Percentiles rank a stretch among this genome's conserved stretches.
phyloP scores from a whole-genome alignment of 139 green algal species.

The Micromonas commoda region DNA sequence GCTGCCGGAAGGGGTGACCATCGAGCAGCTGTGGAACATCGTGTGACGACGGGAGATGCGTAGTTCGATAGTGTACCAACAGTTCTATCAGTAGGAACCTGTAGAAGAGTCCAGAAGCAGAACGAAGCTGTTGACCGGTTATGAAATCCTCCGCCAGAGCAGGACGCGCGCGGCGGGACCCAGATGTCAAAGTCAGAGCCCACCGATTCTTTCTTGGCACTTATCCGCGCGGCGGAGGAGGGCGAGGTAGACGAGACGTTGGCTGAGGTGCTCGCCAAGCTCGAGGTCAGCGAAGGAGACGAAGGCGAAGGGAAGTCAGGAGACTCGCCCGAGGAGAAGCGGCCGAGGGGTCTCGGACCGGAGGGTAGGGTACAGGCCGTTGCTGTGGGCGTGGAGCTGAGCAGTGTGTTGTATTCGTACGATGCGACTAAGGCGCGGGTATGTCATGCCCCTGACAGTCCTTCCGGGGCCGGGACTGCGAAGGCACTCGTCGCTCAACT shows the following conservation, averaged over 20 bases:
- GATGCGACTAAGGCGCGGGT: not conserved
- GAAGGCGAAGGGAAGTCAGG: not conserved
- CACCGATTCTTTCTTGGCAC: not conserved
- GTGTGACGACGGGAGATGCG: too few species aligned
- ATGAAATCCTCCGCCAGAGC: too few species aligned
- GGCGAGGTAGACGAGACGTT: not conserved
- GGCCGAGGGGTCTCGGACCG: not conserved
- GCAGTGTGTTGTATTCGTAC: not conserved
- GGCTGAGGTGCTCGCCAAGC: not conserved
- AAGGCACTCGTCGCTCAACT: not conserved
- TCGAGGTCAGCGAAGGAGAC: not conserved
- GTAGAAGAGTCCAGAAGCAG: too few species aligned
- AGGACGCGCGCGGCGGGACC: too few species aligned
- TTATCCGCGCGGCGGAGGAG: not conserved
- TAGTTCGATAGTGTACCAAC: too few species aligned
- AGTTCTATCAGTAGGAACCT: too few species aligned
- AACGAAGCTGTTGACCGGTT: too few species aligned
- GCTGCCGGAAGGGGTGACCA: constrained; percentile 47
- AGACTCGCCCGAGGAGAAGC: not conserved
- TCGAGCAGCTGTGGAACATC: constrained; percentile 61
- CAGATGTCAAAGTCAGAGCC: constrained; percentile 1
- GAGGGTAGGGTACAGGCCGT: not conserved
- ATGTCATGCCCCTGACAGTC: not conserved
- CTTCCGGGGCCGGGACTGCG: not conserved
- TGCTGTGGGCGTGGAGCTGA: not conserved